A percentile compares a stretch with the other conserved stretches of the same genome.
phyloP scores from a whole-genome alignment of 805 yeast genomes.

The Nakazawaea wyomingensis region DNA sequence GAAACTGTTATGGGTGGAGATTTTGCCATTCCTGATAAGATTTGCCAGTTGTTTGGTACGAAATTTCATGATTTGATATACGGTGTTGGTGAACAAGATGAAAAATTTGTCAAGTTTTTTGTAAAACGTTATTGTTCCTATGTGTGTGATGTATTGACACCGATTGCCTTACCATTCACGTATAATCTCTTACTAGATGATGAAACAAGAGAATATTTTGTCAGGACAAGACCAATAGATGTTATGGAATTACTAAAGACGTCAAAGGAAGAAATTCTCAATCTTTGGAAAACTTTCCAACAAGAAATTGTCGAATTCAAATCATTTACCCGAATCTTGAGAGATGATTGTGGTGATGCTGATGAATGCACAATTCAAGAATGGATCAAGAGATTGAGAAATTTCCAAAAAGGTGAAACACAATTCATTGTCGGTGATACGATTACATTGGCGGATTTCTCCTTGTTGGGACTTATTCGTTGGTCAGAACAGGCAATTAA shows the following conservation, averaged over 20 bases:
- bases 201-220: background rate
- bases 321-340: background rate
- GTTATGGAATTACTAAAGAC: background rate
- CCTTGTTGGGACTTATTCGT: background rate
- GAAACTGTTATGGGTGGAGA: slow-evolving; percentile 3
- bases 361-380: too few relatives aligned
- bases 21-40: background rate
- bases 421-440: slow-evolving; percentile 1
- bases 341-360: background rate
- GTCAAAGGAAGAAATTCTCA: background rate
- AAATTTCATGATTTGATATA: background rate
- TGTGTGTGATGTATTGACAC: too few relatives aligned
- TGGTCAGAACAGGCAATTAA: background rate
- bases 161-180: background rate
- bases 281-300: background rate
- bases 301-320: slow-evolving; percentile 2
- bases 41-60: background rate
- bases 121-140: background rate
- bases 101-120: background rate
- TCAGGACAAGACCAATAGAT: background rate
- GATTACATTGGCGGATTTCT: background rate
- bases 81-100: background rate
- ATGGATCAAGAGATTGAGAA: background rate
- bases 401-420: background rate
- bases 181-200: slow-evolving; percentile 1